A percentile compares a stretch with the other conserved stretches of the same genome.
phyloP scores from a whole-genome alignment of 202 grass and related monocot genomes.

The Hordeum pubiflorum region DNA sequence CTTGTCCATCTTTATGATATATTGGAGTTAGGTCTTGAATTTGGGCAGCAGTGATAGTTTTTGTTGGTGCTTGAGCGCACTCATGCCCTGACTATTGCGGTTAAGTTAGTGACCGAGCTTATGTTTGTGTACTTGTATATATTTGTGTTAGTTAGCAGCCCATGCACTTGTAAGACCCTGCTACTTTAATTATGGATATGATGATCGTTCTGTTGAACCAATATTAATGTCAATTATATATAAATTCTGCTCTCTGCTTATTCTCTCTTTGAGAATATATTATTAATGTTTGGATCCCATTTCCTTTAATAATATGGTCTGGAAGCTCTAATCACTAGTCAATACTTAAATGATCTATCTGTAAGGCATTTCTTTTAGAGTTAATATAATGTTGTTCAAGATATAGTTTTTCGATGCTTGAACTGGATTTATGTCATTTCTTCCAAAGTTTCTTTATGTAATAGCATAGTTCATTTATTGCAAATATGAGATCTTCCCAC shows the following conservation, averaged over 20 bases:
- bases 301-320: neutral
- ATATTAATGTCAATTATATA: neutral
- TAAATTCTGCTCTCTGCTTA: neutral
- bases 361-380: neutral
- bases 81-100: neutral
- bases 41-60: neutral
- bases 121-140: neutral
- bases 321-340: neutral
- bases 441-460: neutral
- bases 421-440: neutral
- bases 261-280: neutral
- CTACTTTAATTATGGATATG: neutral
- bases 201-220: neutral
- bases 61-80: neutral
- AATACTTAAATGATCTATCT: neutral
- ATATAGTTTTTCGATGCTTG: neutral
- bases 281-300: neutral
- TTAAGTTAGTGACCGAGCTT: neutral
- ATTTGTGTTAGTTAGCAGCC: neutral
- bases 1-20: neutral
- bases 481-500: neutral
- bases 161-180: neutral
- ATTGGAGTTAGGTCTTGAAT: neutral
- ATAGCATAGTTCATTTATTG: neutral
- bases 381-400: neutral